phyloP scores from a whole-genome alignment of 1,284 basidiomycete species.

The Mycena citricolor region DNA sequence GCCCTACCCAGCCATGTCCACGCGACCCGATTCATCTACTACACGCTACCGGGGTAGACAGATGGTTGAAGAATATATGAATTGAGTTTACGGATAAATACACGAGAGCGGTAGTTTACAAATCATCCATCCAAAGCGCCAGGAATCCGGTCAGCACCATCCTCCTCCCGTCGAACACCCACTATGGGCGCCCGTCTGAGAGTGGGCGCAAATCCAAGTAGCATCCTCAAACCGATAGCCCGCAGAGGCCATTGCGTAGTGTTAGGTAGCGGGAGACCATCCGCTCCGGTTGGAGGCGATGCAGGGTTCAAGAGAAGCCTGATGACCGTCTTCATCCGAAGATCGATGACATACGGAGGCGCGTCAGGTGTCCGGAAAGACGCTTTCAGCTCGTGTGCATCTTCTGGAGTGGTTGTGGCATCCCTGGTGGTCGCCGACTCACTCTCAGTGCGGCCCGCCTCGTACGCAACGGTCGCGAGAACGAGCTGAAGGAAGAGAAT shows the following conservation, averaged over 20 bases:
- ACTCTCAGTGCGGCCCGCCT: constrained; percentile 34
- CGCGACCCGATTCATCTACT: neutral
- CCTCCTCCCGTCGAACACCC: constrained; percentile 3
- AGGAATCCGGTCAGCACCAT: constrained; percentile 13
- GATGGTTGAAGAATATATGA: neutral
- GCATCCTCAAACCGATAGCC: constrained; percentile 45
- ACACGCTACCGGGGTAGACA: neutral
- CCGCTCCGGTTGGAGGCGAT: constrained; percentile 32
- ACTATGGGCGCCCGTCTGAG: too few species aligned
- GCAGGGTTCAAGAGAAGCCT: constrained; percentile 54
- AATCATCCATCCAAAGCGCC: constrained; percentile 19
- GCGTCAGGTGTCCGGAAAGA: too few species aligned
- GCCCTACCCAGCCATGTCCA: neutral
- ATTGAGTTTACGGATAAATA: neutral
- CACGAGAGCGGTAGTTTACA: neutral
- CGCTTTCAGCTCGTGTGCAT: neutral
- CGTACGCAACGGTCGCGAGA: constrained; percentile 66
- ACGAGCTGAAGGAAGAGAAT: constrained; percentile 65
- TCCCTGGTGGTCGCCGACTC: neutral
- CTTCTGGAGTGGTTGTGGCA: neutral
- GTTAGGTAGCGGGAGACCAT: constrained; percentile 58
- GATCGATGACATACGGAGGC: constrained; percentile 56
- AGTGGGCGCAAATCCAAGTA: constrained; percentile 28
- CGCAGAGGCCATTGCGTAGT: constrained; percentile 56
- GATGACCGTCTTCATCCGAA: constrained; percentile 52